Evolutionary conservation across 352 stramenopile genomes (phyloP), one percentile per base, ranked within the genome.

Genomic region (Phytophthora kernoviae): DNA sequence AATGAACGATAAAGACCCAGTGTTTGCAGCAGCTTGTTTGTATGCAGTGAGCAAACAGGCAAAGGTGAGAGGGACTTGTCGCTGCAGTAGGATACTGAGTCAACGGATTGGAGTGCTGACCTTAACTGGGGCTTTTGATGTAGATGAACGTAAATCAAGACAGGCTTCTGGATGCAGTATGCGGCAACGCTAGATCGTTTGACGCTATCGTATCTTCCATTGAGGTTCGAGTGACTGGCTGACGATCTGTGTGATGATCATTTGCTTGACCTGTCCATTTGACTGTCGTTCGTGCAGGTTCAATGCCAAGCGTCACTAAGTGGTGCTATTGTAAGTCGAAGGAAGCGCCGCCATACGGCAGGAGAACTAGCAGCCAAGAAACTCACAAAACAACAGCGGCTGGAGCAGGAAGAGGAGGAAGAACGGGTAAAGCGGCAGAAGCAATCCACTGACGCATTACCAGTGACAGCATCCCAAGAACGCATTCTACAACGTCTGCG

Each of bases 121-220:
- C n/a, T n/a, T n/a, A n/a, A n/a, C n/a, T n/a, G n/a, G n/a, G n/a
- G n/a, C n/a, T 47, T 27, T 32, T 40, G 27, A 15, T 61, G 51
- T 22, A 90, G 73, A 69, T 90, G 43, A 76, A 79, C 39, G 65
- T 92, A 26, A 80, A 90, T 42, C 79, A 79, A 39, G 59, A 55
- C 12, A 86, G 73, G 47, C 53, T 92, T n/a, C 39, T 90, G 8
- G 70, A 80, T 21, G 72, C 75, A 14, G 75, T 89, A 22, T 89
- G 78, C 34, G 83, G 75, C 8, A 87, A 84, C 54, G 65, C 73
- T 18, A 84, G 75, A 33, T 63, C 66, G 10, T 92, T 92, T 22
- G 79, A 88, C 18, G 68, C 79, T 0, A 85, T 92, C 44, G 77
- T 92, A 17, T 80, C 75, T 7, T 88, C 80, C 26, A 83, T 92